Percentiles rank a stretch among this genome's conserved stretches.
Conservation (phyloP, 257 asterid genomes). For the Salvia splendens region DNA sequence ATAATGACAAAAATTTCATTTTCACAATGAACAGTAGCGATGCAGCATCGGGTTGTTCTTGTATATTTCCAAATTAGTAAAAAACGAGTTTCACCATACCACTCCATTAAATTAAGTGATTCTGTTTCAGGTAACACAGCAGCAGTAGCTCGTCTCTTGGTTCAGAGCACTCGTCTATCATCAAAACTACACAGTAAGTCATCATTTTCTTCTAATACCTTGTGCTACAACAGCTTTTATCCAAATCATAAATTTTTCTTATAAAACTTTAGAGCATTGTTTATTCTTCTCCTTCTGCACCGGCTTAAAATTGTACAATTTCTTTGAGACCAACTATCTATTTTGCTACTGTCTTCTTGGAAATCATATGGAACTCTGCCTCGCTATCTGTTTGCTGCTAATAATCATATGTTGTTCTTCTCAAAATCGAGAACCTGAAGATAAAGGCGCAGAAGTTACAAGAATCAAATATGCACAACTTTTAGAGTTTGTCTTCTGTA, state of each 20-base stretch:
- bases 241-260: neutral
- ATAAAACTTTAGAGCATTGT: neutral
- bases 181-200: constrained; percentile 29
- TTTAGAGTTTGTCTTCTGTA: constrained; percentile 1
- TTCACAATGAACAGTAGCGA: constrained; percentile 1
- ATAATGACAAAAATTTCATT: neutral
- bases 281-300: neutral
- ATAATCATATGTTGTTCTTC: neutral
- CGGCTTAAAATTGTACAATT: neutral
- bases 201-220: constrained; percentile 13
- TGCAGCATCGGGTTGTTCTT: constrained; percentile 16
- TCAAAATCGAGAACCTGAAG: neutral
- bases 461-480: neutral
- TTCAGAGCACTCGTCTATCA: constrained; percentile 25
- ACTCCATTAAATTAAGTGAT: constrained; percentile 21
- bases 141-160: constrained; percentile 14
- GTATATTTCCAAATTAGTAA: constrained; percentile 15
- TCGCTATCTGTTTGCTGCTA: constrained; percentile 4
- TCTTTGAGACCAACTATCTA: neutral
- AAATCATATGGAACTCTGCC: neutral
- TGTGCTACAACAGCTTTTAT: neutral
- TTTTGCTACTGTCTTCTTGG: neutral
- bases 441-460: neutral
- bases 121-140: constrained; percentile 29
- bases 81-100: constrained; percentile 3